Conservation (phyloP, 805 yeast genomes). For the Kluyveromyces starmeri region DNA sequence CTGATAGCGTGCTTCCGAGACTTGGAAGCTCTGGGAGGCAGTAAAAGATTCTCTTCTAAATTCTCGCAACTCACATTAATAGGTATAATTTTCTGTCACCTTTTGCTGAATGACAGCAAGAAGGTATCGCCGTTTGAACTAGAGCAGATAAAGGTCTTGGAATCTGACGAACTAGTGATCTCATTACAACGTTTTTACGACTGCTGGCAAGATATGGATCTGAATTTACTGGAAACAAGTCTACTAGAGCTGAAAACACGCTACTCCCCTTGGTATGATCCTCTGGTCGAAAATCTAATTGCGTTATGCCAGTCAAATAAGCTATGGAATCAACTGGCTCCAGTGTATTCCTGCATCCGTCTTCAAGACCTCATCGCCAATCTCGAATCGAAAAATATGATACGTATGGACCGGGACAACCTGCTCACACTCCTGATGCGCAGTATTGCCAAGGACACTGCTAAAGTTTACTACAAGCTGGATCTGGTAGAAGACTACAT, state of each 20-base stretch:
- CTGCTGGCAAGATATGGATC: conserved; percentile 11
- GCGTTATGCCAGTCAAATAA: conserved; percentile 15
- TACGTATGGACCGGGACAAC: conserved; percentile 16
- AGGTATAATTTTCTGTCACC: conserved; percentile 19
- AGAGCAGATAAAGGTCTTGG: conserved; percentile 21
- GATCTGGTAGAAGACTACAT: conserved; percentile 23
- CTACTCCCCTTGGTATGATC: conserved; percentile 6
- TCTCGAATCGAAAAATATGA: conserved; percentile 9
- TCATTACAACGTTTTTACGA: conserved; percentile 12
- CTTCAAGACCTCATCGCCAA: conserved; percentile 16
- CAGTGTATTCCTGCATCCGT: conserved; percentile 23
- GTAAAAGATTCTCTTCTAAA: conserved; percentile 6
- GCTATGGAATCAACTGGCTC: conserved; percentile 23
- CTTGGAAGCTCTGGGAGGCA: conserved; percentile 10
- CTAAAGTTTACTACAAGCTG: conserved; percentile 21
- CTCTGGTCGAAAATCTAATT: conserved; percentile 12
- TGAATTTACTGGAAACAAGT: conserved; percentile 9
- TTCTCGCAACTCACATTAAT: conserved; percentile 17
- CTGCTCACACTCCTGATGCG: conserved; percentile 22
- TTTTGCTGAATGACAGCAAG: conserved; percentile 12
- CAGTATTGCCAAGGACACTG: conserved; percentile 21
- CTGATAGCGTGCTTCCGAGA: conserved; percentile 1
- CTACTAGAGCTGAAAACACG: conserved; percentile 10
- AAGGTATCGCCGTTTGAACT: conserved; percentile 24
- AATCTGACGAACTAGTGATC: conserved; percentile 9